Evolutionary conservation across 2,329 filamentous ascomycete species (phyloP).

Genomic region (Pestalotiopsis sp.): DNA sequence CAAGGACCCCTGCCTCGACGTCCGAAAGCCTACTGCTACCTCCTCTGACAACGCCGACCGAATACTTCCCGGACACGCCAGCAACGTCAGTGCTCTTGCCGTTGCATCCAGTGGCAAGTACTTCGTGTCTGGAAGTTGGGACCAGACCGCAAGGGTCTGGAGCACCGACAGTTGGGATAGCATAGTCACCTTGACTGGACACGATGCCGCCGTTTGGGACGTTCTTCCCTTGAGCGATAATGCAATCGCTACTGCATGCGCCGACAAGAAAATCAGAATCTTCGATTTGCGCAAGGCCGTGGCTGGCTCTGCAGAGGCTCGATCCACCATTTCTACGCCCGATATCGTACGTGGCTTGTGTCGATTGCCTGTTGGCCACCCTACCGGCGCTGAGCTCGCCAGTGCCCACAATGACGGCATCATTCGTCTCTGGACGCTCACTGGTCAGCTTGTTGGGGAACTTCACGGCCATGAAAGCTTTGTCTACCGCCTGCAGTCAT

Average conservation of each 20-base stretch:
- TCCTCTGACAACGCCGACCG: slow-evolving; percentile 80
- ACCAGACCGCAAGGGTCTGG: slow-evolving; percentile 87
- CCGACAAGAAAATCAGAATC: slow-evolving; percentile 86
- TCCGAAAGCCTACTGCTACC: slow-evolving; percentile 70
- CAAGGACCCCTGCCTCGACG: slow-evolving; percentile 91
- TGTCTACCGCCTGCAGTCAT: slow-evolving; percentile 80
- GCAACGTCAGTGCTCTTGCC: slow-evolving; percentile 88
- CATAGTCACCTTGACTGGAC: slow-evolving; percentile 71
- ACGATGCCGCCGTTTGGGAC: slow-evolving; percentile 83
- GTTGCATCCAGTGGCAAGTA: slow-evolving; percentile 72
- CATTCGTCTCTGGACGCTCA: slow-evolving; percentile 83
- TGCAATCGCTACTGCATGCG: slow-evolving; percentile 87
- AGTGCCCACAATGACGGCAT: slow-evolving; percentile 92
- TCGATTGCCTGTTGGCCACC: slow-evolving; percentile 73
- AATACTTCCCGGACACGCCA: slow-evolving; percentile 80
- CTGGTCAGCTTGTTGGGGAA: slow-evolving; percentile 75
- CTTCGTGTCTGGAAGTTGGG: slow-evolving; percentile 93
- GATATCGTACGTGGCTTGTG: slow-evolving; percentile 90
- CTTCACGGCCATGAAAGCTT: slow-evolving; percentile 91
- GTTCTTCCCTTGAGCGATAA: slow-evolving; percentile 81
- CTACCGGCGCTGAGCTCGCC: slow-evolving; percentile 87
- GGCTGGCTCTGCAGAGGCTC: slow-evolving; percentile 53
- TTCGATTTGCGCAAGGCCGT: slow-evolving; percentile 72
- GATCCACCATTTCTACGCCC: slow-evolving; percentile 63
- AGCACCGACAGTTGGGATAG: slow-evolving; percentile 82